A percentile compares a stretch with the other conserved stretches of the same genome.
Evolutionary conservation across 495 filamentous ascomycete genomes (phyloP).

Genomic region (Bacidia gigantensis): DNA sequence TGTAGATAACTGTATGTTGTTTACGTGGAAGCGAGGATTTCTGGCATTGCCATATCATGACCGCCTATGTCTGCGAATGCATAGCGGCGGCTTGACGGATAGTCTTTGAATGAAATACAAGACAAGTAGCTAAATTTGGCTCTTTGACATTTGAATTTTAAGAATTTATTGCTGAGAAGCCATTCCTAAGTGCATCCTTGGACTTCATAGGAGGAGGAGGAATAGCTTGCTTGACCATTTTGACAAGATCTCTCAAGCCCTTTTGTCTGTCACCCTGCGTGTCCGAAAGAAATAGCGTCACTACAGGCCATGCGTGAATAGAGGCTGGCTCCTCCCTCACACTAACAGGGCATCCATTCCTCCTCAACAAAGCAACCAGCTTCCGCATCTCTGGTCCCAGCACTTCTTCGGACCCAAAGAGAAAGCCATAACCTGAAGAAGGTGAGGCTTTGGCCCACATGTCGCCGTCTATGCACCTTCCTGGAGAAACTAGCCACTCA

Average conservation of each 20-base stretch:
- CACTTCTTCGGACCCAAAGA: slow-evolving; percentile 59
- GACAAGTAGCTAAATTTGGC: too few species aligned
- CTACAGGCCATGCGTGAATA: slow-evolving; percentile 72
- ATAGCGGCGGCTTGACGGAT: not conserved
- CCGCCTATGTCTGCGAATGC: not conserved
- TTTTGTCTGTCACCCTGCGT: slow-evolving; percentile 38
- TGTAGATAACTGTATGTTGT: slow-evolving; percentile 7
- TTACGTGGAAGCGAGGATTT: not conserved
- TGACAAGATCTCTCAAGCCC: slow-evolving; percentile 42
- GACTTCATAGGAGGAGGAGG: too few species aligned
- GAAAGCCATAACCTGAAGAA: slow-evolving; percentile 42
- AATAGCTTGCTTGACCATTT: slow-evolving; percentile 26
- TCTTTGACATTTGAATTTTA: too few species aligned
- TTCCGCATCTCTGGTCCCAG: slow-evolving; percentile 48
- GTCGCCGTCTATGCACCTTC: slow-evolving; percentile 44
- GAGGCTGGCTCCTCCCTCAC: slow-evolving; percentile 41
- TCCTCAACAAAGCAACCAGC: slow-evolving; percentile 34
- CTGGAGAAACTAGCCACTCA: slow-evolving; percentile 52
- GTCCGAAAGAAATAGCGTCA: slow-evolving; percentile 49
- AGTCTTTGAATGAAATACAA: not conserved
- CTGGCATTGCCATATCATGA: not conserved
- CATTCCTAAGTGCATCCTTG: too few species aligned
- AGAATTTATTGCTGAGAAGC: too few species aligned
- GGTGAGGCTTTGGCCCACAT: slow-evolving; percentile 52
- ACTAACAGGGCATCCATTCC: slow-evolving; percentile 32